phyloP scores from a whole-genome alignment of 2,329 filamentous ascomycete genomes.

The Alternaria sp. region DNA sequence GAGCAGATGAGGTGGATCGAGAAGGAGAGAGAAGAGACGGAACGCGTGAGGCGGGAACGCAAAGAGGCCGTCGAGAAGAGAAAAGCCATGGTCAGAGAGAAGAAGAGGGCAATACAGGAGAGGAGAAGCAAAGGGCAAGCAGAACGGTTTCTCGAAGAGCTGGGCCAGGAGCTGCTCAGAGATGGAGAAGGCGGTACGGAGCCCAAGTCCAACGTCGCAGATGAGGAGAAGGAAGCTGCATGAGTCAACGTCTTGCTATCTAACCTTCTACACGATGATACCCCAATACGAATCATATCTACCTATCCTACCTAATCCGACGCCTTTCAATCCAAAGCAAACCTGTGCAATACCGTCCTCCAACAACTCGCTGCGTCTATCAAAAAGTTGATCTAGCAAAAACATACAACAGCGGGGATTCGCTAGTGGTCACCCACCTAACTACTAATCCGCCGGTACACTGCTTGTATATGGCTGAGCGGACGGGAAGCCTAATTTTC shows the following conservation, averaged over 20 bases:
- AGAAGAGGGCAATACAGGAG: slow-evolving; percentile 69
- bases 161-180: slow-evolving; percentile 41
- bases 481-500: neutral
- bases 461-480: slow-evolving; percentile 1
- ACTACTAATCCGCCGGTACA: slow-evolving; percentile 1
- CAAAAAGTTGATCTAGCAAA: neutral
- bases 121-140: slow-evolving; percentile 70
- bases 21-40: slow-evolving; percentile 72
- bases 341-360: neutral
- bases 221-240: slow-evolving; percentile 2
- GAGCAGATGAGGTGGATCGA: slow-evolving; percentile 79
- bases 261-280: slow-evolving; percentile 13
- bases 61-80: slow-evolving; percentile 66
- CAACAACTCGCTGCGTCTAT: neutral
- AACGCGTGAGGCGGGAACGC: slow-evolving; percentile 62
- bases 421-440: slow-evolving; percentile 1
- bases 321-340: too few relatives aligned
- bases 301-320: neutral
- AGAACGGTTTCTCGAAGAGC: slow-evolving; percentile 73
- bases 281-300: slow-evolving; percentile 11
- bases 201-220: neutral
- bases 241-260: slow-evolving; percentile 1
- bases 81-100: slow-evolving; percentile 67
- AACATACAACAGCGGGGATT: slow-evolving; percentile 1
- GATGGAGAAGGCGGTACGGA: slow-evolving; percentile 6